These are phyloP conservation scores for Moringa oleifera DNA, from an alignment of 345 rosid species.

Conservation along the genomic window DNA sequence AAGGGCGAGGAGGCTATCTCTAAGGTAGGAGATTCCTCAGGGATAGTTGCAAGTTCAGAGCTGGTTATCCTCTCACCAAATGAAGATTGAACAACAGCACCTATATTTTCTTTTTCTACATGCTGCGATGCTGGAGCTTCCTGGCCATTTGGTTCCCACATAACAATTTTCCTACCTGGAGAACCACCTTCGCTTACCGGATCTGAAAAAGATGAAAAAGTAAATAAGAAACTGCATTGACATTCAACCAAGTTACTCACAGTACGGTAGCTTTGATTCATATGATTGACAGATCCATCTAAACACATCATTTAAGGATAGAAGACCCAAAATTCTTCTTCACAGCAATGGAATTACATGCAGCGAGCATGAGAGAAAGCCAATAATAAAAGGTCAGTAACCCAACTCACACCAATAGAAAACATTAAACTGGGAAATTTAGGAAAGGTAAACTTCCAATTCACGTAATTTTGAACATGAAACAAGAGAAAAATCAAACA, in stretches of 20 bases:
- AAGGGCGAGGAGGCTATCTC: constrained; percentile 68
- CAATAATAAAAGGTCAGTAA: background rate
- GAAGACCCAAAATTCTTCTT: background rate
- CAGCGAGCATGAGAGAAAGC: background rate
- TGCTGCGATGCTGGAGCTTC: constrained; percentile 18
- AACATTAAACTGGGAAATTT: background rate
- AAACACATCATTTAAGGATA: too few relatives aligned
- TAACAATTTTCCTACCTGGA: constrained; percentile 20
- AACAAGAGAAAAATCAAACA: background rate
- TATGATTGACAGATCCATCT: background rate
- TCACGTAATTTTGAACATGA: too few relatives aligned
- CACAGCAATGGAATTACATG: background rate
- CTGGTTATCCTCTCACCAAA: constrained; percentile 15
- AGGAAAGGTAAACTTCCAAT: background rate
- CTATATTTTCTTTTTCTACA: constrained; percentile 19
- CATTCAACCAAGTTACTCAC: background rate
- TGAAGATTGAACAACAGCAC: constrained; percentile 19
- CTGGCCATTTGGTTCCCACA: constrained; percentile 25
- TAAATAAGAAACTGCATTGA: constrained; percentile 8
- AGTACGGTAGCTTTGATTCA: background rate
- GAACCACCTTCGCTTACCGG: constrained; percentile 19
- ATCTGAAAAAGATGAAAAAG: constrained; percentile 26
- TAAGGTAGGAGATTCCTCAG: constrained; percentile 30
- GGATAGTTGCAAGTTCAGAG: constrained; percentile 23
- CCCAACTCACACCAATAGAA: background rate